Percentiles rank a stretch among this genome's conserved stretches.
Evolutionary conservation across 1,284 basidiomycete genomes (phyloP).

Genomic region (Pulchroboletus neoregius): DNA sequence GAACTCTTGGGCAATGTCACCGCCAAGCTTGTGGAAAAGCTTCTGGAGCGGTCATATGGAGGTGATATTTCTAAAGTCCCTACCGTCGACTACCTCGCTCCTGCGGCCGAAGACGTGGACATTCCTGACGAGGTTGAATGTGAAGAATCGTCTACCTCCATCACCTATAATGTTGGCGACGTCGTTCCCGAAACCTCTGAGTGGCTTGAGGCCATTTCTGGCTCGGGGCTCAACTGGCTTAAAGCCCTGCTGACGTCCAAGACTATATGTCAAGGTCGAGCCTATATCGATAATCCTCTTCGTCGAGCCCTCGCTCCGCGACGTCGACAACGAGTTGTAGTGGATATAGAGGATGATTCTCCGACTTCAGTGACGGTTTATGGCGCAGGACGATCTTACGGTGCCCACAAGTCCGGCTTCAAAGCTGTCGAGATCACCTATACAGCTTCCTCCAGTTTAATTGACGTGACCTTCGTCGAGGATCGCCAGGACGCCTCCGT

Average conservation of each 20-base stretch:
- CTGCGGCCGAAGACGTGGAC: slow-evolving; percentile 40
- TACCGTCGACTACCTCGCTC: slow-evolving; percentile 81
- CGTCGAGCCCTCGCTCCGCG: slow-evolving; percentile 86
- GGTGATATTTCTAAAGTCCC: slow-evolving; percentile 82
- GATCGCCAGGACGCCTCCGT: slow-evolving; percentile 76
- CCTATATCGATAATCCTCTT: slow-evolving; percentile 88
- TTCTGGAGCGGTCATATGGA: slow-evolving; percentile 79
- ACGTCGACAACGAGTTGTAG: slow-evolving; percentile 69
- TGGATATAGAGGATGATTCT: slow-evolving; percentile 45
- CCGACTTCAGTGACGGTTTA: slow-evolving; percentile 61
- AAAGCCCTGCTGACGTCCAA: slow-evolving; percentile 80
- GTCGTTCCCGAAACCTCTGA: slow-evolving; percentile 56
- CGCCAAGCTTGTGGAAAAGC: slow-evolving; percentile 68
- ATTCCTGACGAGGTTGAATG: slow-evolving; percentile 48
- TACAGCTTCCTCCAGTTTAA: slow-evolving; percentile 50
- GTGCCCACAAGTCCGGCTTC: slow-evolving; percentile 70
- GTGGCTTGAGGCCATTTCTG: slow-evolving; percentile 88
- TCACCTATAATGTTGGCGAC: slow-evolving; percentile 57
- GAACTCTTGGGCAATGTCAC: slow-evolving; percentile 90
- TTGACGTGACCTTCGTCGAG: slow-evolving; percentile 81
- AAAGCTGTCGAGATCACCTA: slow-evolving; percentile 81
- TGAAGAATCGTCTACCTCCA: slow-evolving; percentile 42
- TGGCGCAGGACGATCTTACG: slow-evolving; percentile 81
- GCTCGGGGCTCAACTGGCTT: slow-evolving; percentile 80
- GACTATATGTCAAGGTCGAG: slow-evolving; percentile 80